Percentiles rank a stretch among this genome's conserved stretches.
Evolutionary conservation across 306 rosid genomes (phyloP).

Genomic region (Prunus mira): DNA sequence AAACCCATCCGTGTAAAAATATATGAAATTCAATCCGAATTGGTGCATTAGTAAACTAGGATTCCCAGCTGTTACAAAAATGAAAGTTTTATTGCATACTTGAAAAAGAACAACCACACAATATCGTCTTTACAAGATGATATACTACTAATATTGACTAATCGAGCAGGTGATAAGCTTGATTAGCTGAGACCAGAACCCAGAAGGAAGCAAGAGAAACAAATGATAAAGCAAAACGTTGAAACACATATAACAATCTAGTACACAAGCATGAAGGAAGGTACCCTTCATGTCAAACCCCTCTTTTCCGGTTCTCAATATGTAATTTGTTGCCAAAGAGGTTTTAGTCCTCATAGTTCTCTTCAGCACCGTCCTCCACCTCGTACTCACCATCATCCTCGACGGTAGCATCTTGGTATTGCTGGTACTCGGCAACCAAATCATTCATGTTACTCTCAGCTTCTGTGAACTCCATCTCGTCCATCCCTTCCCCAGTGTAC

Average conservation of each 20-base stretch:
- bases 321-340: background rate
- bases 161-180: background rate
- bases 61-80: background rate
- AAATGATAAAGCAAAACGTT: background rate
- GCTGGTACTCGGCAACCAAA: constrained; percentile 91
- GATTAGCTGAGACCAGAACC: constrained; percentile 8
- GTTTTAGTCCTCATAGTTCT: constrained; percentile 27
- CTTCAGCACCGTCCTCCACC: constrained; percentile 54
- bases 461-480: constrained; percentile 94
- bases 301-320: constrained; percentile 3
- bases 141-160: background rate
- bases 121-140: constrained; percentile 3
- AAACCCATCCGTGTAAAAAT: too few species aligned
- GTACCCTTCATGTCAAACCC: background rate
- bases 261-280: background rate
- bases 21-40: background rate
- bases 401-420: constrained; percentile 85
- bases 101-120: constrained; percentile 14
- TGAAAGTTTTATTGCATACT: constrained; percentile 4
- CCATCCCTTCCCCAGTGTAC: constrained; percentile 98
- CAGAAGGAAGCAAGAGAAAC: background rate
- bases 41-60: too few species aligned
- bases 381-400: constrained; percentile 75
- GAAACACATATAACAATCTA: background rate
- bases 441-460: constrained; percentile 96